Evolutionary conservation across 345 rosid species (phyloP).

Genomic region (Pistacia integerrima): DNA sequence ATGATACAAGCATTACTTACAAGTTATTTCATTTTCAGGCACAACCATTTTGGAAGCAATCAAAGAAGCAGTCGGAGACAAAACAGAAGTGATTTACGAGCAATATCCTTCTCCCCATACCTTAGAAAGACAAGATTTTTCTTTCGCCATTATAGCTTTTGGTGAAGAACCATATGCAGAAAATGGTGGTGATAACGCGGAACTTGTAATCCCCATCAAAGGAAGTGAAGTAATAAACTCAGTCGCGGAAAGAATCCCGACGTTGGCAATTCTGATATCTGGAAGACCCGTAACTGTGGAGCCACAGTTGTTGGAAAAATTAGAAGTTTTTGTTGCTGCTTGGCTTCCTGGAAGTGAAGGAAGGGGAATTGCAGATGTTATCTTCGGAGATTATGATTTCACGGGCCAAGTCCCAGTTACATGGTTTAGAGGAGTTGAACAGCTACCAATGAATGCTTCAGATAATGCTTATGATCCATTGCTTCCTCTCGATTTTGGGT

Average conservation of each 20-base stretch:
- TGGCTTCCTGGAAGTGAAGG: constrained; percentile 94
- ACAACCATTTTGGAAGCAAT: constrained; percentile 81
- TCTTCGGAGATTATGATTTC: constrained; percentile 69
- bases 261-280: constrained; percentile 58
- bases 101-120: constrained; percentile 52
- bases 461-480: constrained; percentile 58
- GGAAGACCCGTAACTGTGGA: constrained; percentile 83
- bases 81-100: constrained; percentile 69
- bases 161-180: constrained; percentile 90
- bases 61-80: constrained; percentile 52
- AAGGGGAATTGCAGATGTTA: constrained; percentile 61
- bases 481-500: constrained; percentile 74
- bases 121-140: constrained; percentile 48
- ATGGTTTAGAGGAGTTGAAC: constrained; percentile 66
- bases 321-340: constrained; percentile 74
- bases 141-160: constrained; percentile 70
- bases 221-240: constrained; percentile 51
- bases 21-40: constrained; percentile 35
- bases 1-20: too few relatives aligned
- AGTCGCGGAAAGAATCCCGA: constrained; percentile 64
- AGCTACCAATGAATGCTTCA: constrained; percentile 47
- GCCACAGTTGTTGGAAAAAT: constrained; percentile 54
- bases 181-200: constrained; percentile 52
- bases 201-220: constrained; percentile 62
- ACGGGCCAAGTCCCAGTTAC: constrained; percentile 68